Evolutionary conservation across 192 early-diverging fungal genomes (phyloP).

Genomic region (Rhizophagus clarus): DNA sequence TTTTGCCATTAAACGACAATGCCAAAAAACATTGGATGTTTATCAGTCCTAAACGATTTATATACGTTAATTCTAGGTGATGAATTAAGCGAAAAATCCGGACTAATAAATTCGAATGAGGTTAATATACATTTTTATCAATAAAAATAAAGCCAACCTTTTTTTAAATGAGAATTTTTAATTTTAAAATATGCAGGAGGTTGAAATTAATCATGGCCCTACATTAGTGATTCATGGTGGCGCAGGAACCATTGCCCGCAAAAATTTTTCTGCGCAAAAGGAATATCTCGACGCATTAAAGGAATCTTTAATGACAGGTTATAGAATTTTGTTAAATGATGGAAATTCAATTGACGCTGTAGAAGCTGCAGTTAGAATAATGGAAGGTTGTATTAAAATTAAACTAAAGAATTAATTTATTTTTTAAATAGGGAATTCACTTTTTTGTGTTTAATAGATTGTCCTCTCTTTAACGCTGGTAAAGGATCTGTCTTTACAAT

Average conservation of each 20-base stretch:
- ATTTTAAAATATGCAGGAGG: not conserved
- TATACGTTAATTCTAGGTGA: not conserved
- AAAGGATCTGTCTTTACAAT: constrained; percentile 48
- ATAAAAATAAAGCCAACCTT: not conserved
- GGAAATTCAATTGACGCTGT: constrained; percentile 43
- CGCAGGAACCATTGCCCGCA: constrained; percentile 40
- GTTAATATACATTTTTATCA: not conserved
- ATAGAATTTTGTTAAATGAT: constrained; percentile 32
- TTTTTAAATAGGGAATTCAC: not conserved
- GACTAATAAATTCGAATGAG: not conserved
- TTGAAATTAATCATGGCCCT: constrained; percentile 22
- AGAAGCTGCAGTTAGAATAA: constrained; percentile 35
- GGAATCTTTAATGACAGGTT: constrained; percentile 42
- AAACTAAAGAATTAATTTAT: not conserved
- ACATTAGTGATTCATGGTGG: constrained; percentile 40
- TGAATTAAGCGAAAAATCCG: not conserved
- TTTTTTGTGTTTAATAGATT: constrained; percentile 37
- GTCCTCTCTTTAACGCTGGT: constrained; percentile 55
- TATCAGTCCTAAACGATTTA: not conserved
- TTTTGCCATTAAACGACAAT: not conserved
- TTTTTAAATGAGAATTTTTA: not conserved
- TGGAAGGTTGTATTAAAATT: constrained; percentile 35
- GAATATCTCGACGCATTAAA: constrained; percentile 37
- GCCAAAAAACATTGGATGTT: not conserved
- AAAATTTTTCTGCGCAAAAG: constrained; percentile 34